These are phyloP conservation scores for Circinella minor DNA, from an alignment of 371 early-diverging fungal genomes.

Conservation along the genomic window DNA sequence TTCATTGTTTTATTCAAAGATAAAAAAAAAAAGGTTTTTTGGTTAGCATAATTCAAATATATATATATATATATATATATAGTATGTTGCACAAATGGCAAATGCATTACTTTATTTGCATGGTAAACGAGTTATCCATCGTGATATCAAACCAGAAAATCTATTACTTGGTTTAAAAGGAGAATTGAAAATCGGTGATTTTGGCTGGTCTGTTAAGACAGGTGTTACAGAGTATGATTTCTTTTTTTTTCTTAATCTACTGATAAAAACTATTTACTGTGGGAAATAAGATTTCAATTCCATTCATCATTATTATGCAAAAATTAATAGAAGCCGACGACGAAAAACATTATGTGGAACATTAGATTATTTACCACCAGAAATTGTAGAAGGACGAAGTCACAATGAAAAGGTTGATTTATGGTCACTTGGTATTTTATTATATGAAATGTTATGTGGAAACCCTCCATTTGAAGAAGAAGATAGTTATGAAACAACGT, in stretches of 20 bases:
- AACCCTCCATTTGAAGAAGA: constrained; percentile 95
- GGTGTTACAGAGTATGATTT: constrained; percentile 35
- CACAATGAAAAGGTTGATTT: constrained; percentile 84
- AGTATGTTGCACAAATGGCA: constrained; percentile 91
- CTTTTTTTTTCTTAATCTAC: background rate
- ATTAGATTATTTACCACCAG: constrained; percentile 97
- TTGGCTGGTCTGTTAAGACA: constrained; percentile 56
- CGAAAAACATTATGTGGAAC: constrained; percentile 97
- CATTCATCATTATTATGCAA: background rate
- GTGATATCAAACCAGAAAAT: constrained; percentile 98
- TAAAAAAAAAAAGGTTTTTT: background rate
- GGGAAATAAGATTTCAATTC: too few species aligned
- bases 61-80: background rate
- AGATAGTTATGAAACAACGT: constrained; percentile 65
- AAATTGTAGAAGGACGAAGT: constrained; percentile 78
- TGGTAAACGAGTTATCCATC: constrained; percentile 93
- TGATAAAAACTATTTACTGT: background rate
- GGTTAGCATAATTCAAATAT: background rate
- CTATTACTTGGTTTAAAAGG: constrained; percentile 72
- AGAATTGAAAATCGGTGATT: constrained; percentile 55
- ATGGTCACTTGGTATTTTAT: constrained; percentile 87
- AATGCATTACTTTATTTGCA: constrained; percentile 87
- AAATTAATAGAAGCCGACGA: constrained; percentile 54
- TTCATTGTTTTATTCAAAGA: background rate
- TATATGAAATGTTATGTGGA: constrained; percentile 97